Evolutionary conservation across 2,329 filamentous ascomycete genomes (phyloP).

Genomic region (Ramularia collo-cygni): DNA sequence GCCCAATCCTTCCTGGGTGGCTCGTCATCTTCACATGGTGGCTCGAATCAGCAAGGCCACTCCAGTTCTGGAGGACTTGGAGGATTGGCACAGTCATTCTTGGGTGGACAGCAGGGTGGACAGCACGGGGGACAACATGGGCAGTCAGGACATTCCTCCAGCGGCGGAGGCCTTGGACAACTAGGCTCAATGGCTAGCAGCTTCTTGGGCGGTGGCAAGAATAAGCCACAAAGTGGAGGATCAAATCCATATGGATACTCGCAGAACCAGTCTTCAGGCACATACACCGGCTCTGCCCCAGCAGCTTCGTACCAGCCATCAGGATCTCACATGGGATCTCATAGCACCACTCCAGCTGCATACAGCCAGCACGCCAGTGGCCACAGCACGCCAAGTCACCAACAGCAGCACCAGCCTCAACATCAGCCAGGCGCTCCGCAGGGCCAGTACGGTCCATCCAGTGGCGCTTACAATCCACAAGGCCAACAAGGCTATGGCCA

Average conservation of each 20-base stretch:
- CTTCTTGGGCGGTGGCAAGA: constrained; percentile 25
- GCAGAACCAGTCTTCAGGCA: constrained; percentile 25
- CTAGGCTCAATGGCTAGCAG: constrained; percentile 24
- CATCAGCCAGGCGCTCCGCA: constrained; percentile 3
- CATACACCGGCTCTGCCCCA: constrained; percentile 33
- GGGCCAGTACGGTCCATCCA: constrained; percentile 8
- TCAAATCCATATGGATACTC: constrained; percentile 33
- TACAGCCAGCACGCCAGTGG: constrained; percentile 18
- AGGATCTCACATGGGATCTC: constrained; percentile 12
- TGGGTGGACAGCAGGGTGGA: constrained; percentile 24
- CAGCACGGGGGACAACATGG: constrained; percentile 18
- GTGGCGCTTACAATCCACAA: constrained; percentile 10
- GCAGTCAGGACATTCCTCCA: constrained; percentile 14
- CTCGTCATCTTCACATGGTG: constrained; percentile 13
- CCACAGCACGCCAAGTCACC: constrained; percentile 17
- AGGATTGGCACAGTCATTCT: constrained; percentile 26
- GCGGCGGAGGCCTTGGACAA: constrained; percentile 20
- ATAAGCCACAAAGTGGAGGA: constrained; percentile 24
- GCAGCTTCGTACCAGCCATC: constrained; percentile 29
- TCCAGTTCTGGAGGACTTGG: constrained; percentile 20
- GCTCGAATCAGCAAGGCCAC: constrained; percentile 9
- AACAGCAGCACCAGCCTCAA: constrained; percentile 14
- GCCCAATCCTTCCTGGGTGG: constrained; percentile 22
- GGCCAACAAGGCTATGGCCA: constrained; percentile 19
- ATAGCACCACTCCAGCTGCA: constrained; percentile 13